Percentiles rank a stretch among this genome's conserved stretches.
These are phyloP conservation scores for Trichoderma aggressivum DNA, from an alignment of 2,329 filamentous ascomycete genomes.

Conservation along the genomic window DNA sequence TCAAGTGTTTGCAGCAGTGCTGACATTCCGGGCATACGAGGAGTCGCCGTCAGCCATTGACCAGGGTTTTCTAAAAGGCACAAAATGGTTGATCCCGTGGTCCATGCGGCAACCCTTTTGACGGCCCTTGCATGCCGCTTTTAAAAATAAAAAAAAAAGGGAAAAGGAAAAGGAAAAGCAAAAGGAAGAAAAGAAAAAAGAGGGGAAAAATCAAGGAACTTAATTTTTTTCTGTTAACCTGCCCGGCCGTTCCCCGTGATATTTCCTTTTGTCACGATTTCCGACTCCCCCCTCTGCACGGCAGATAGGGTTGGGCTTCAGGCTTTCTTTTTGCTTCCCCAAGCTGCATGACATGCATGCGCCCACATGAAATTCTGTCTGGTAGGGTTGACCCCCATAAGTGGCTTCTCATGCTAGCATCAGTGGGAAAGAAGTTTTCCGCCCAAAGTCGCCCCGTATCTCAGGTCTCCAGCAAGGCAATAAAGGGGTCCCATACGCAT, in stretches of 20 bases:
- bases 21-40: not conserved
- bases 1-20: slow-evolving; percentile 4
- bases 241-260: not conserved
- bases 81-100: not conserved
- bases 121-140: not conserved
- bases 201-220: too few relatives aligned
- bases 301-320: not conserved
- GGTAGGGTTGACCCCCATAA: not conserved
- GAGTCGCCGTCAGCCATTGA: not conserved
- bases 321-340: slow-evolving; percentile 8
- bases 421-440: not conserved
- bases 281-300: not conserved
- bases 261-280: not conserved
- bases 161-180: not conserved
- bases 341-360: slow-evolving; percentile 25
- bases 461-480: slow-evolving; percentile 1
- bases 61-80: not conserved
- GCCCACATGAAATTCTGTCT: slow-evolving; percentile 18
- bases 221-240: too few relatives aligned
- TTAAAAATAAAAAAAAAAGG: not conserved
- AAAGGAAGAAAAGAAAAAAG: not conserved
- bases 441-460: not conserved
- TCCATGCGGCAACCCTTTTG: not conserved
- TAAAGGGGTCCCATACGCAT: not conserved
- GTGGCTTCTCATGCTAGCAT: not conserved